These are phyloP conservation scores for Kalmusia sp. DNA, from an alignment of 2,329 filamentous ascomycete genomes.

Conservation along the genomic window DNA sequence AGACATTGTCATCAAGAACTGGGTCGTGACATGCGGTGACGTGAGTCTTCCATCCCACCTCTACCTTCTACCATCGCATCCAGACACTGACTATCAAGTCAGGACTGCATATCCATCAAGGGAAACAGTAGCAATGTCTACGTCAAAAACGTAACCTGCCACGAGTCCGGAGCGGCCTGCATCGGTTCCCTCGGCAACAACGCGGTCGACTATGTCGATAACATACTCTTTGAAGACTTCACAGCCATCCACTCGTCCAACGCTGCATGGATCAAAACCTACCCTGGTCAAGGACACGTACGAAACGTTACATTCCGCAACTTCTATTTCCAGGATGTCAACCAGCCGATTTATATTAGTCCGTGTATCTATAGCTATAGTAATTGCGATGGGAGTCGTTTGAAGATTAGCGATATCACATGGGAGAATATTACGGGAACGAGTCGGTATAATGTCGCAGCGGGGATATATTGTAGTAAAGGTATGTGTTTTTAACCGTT, in stretches of 20 bases:
- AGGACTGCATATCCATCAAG: conserved; percentile 69
- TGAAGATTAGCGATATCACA: conserved; percentile 54
- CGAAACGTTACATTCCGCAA: conserved; percentile 55
- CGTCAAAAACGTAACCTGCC: conserved; percentile 67
- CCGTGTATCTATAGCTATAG: conserved; percentile 53
- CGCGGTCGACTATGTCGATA: conserved; percentile 62
- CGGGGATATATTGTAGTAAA: conserved; percentile 50
- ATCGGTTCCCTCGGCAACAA: conserved; percentile 67
- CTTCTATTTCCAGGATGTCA: conserved; percentile 44
- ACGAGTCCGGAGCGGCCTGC: conserved; percentile 64
- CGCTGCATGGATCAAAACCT: conserved; percentile 40
- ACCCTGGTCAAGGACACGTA: conserved; percentile 50
- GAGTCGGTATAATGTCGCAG: conserved; percentile 57
- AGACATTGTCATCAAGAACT: conserved; percentile 55
- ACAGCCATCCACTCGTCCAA: conserved; percentile 33
- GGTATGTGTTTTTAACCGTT: conserved; percentile 3
- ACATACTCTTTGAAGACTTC: conserved; percentile 51
- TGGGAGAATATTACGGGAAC: conserved; percentile 61
- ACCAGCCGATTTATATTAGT: conserved; percentile 59
- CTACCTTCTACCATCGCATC: conserved; percentile 38
- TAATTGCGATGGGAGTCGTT: conserved; percentile 27
- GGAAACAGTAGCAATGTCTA: conserved; percentile 65
- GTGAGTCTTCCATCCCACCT: conserved; percentile 15
- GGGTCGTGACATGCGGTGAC: conserved; percentile 48
- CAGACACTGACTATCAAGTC: conserved; percentile 37